These are phyloP conservation scores for Mycena vulgaris DNA, from an alignment of 768 basidiomycete species.

Conservation along the genomic window DNA sequence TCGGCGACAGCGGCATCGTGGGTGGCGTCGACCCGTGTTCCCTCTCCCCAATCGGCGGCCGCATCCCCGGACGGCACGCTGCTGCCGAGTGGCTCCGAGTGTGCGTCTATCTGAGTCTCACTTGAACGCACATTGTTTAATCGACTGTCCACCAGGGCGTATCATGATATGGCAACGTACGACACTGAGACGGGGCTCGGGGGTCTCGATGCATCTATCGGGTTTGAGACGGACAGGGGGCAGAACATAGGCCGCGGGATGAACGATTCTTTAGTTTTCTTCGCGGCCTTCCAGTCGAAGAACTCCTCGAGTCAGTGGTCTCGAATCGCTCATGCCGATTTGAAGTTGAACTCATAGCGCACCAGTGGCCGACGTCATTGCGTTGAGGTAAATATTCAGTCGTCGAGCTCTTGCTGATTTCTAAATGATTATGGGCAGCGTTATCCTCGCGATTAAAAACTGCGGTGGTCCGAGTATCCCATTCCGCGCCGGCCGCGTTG, in stretches of 20 bases:
- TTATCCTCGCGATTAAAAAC: slow-evolving; percentile 31
- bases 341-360: neutral
- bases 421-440: slow-evolving; percentile 2
- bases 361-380: slow-evolving; percentile 20
- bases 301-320: slow-evolving; percentile 13
- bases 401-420: neutral
- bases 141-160: slow-evolving; percentile 36
- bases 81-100: no score
- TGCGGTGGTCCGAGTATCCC: slow-evolving; percentile 36
- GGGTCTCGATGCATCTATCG: slow-evolving; percentile 50
- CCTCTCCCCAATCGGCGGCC: neutral
- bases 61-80: no score
- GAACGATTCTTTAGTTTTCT: slow-evolving; percentile 25
- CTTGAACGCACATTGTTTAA: no score
- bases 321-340: neutral
- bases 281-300: slow-evolving; percentile 25
- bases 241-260: slow-evolving; percentile 1
- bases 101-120: no score
- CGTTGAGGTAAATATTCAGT: slow-evolving; percentile 4
- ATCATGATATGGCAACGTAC: slow-evolving; percentile 46
- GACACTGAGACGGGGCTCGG: slow-evolving; percentile 42
- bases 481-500: slow-evolving; percentile 29
- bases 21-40: neutral
- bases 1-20: neutral
- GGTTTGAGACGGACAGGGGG: no score